phyloP scores from a whole-genome alignment of 345 rosid genomes.

The Luvunga scandens region DNA sequence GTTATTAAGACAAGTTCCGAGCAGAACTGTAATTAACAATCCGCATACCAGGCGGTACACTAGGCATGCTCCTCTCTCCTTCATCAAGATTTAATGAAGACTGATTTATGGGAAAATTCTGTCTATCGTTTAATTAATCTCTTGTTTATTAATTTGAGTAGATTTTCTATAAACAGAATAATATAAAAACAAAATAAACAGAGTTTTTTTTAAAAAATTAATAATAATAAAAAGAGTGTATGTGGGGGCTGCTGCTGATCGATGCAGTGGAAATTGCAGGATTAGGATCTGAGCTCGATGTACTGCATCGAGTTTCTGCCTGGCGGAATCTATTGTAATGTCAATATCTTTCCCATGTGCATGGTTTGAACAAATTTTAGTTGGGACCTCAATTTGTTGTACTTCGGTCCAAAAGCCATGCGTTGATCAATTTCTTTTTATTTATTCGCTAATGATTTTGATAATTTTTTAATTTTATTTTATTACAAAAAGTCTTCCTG shows the following conservation, averaged over 20 bases:
- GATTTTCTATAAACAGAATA: too few relatives aligned
- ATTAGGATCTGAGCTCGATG: constrained; percentile 9
- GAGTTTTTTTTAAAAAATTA: too few relatives aligned
- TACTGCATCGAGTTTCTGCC: constrained; percentile 22
- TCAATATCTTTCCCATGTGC: constrained; percentile 20
- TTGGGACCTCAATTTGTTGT: constrained; percentile 10
- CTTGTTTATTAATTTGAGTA: too few relatives aligned
- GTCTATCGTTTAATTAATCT: too few relatives aligned
- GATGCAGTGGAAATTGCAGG: constrained; percentile 16
- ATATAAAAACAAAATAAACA: too few relatives aligned
- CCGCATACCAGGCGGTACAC: too few relatives aligned
- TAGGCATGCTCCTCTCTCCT: too few relatives aligned
- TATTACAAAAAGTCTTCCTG: too few relatives aligned
- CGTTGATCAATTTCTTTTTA: neutral
- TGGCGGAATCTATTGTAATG: constrained; percentile 19
- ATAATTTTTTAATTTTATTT: neutral
- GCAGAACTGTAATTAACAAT: too few relatives aligned
- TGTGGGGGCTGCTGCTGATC: constrained; percentile 3
- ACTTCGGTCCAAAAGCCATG: neutral
- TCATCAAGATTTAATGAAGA: too few relatives aligned
- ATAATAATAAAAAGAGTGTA: neutral
- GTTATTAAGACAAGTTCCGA: too few relatives aligned
- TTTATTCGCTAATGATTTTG: neutral
- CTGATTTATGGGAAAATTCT: too few relatives aligned
- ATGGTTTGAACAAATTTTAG: constrained; percentile 1